phyloP scores from a whole-genome alignment of 208 protist species.

The Trypanosoma boissoni region DNA sequence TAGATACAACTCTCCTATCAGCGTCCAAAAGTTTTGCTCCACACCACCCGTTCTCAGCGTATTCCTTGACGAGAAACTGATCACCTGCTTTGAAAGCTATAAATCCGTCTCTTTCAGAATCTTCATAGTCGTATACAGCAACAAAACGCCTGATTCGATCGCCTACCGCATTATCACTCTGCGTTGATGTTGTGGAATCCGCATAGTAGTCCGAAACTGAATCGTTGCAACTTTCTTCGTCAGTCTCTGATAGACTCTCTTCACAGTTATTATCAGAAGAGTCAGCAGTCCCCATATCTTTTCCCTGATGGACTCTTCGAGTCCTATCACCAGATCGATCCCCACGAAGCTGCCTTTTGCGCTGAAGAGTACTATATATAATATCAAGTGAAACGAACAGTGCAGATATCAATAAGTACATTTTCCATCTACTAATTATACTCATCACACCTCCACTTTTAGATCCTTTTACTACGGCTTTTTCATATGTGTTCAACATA shows the following conservation, averaged over 20 bases:
- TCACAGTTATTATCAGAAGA: constrained; percentile 24
- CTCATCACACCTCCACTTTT: not conserved
- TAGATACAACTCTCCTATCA: constrained; percentile 19
- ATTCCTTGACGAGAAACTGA: constrained; percentile 77
- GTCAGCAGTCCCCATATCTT: not conserved
- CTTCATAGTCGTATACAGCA: constrained; percentile 69
- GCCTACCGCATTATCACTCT: not conserved
- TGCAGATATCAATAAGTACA: constrained; percentile 46
- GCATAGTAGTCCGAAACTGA: constrained; percentile 8
- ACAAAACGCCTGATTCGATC: constrained; percentile 35
- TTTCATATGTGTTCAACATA: constrained; percentile 10
- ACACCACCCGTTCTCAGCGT: constrained; percentile 66
- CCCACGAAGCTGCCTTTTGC: constrained; percentile 3
- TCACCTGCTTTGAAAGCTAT: constrained; percentile 77
- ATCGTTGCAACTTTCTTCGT: constrained; percentile 25
- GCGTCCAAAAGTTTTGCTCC: constrained; percentile 37
- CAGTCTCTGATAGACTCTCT: constrained; percentile 67
- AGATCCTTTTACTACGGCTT: constrained; percentile 10
- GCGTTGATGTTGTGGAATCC: not conserved
- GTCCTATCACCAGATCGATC: constrained; percentile 11
- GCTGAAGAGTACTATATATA: constrained; percentile 40
- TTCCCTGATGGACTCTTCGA: constrained; percentile 10
- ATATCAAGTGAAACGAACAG: constrained; percentile 65
- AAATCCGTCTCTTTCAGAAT: constrained; percentile 34
- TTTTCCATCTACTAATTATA: constrained; percentile 37